These are phyloP conservation scores for Sisymbrium irio DNA, from an alignment of 345 rosid species.

Conservation along the genomic window DNA sequence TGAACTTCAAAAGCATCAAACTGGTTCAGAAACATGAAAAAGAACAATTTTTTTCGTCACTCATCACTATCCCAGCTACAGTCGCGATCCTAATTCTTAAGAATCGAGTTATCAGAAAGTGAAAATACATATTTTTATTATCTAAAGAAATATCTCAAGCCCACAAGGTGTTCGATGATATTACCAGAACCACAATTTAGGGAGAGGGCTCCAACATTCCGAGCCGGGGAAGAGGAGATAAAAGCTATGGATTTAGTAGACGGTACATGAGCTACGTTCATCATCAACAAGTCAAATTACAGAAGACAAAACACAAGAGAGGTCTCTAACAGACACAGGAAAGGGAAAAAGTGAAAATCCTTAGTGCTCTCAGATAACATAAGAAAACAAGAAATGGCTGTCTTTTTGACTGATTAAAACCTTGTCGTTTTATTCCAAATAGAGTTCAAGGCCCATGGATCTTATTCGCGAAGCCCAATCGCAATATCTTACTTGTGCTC, in stretches of 20 bases:
- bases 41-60: too few species aligned
- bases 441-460: too few species aligned
- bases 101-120: neutral
- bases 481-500: too few species aligned
- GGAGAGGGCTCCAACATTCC: slow-evolving; percentile 3
- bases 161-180: slow-evolving; percentile 32
- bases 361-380: too few species aligned
- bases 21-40: too few species aligned
- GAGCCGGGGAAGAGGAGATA: neutral
- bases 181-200: slow-evolving; percentile 20
- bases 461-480: too few species aligned
- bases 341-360: too few species aligned
- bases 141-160: neutral
- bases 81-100: neutral
- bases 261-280: slow-evolving; percentile 2
- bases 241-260: slow-evolving; percentile 3
- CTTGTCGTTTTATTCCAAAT: too few species aligned
- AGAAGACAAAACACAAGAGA: neutral
- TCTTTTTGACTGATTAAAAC: too few species aligned
- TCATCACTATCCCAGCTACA: neutral
- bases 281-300: neutral
- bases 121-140: neutral
- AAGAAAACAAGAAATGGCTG: too few species aligned
- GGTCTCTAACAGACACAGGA: neutral
- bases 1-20: slow-evolving; percentile 10